These are phyloP conservation scores for Phylloporus sp. DNA, from an alignment of 768 basidiomycete species.

Conservation along the genomic window DNA sequence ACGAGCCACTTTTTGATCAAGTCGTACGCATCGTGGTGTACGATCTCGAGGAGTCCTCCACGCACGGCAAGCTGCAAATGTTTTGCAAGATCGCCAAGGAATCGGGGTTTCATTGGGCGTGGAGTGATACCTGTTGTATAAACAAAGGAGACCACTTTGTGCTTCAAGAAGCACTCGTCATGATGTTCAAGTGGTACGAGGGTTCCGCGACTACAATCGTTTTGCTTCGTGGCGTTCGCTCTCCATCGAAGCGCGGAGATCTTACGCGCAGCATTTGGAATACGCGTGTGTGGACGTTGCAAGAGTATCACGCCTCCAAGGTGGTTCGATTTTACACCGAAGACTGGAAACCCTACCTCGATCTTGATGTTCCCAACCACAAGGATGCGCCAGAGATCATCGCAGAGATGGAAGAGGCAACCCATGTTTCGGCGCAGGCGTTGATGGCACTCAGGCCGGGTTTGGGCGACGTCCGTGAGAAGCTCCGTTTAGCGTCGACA, in stretches of 20 bases:
- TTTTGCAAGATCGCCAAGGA: conserved; percentile 6
- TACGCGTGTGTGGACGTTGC: conserved; percentile 3
- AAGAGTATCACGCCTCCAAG: conserved; percentile 5
- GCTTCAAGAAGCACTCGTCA: conserved; percentile 1
- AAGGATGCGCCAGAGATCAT: conserved; percentile 1
- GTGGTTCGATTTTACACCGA: conserved; percentile 5
- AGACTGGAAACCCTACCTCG: not conserved
- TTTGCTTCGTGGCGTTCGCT: conserved; percentile 1
- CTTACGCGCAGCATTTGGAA: conserved; percentile 5
- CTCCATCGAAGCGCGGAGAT: not conserved
- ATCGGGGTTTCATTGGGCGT: conserved; percentile 2
- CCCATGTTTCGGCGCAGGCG: not conserved
- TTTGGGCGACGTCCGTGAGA: not conserved
- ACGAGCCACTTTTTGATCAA: not conserved
- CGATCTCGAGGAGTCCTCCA: not conserved
- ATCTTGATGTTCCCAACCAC: not conserved
- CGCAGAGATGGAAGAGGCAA: conserved; percentile 5
- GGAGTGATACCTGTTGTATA: conserved; percentile 9
- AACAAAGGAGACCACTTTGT: not conserved
- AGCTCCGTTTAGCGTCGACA: not conserved
- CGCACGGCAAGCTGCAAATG: conserved; percentile 1
- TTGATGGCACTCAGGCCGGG: conserved; percentile 1
- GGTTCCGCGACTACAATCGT: conserved; percentile 1
- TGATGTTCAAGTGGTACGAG: conserved; percentile 11
- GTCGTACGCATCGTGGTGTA: not conserved